Percentiles rank a stretch among this genome's conserved stretches.
These are phyloP conservation scores for Lasiodiplodia theobromae DNA, from an alignment of 2,329 filamentous ascomycete genomes.

Conservation along the genomic window DNA sequence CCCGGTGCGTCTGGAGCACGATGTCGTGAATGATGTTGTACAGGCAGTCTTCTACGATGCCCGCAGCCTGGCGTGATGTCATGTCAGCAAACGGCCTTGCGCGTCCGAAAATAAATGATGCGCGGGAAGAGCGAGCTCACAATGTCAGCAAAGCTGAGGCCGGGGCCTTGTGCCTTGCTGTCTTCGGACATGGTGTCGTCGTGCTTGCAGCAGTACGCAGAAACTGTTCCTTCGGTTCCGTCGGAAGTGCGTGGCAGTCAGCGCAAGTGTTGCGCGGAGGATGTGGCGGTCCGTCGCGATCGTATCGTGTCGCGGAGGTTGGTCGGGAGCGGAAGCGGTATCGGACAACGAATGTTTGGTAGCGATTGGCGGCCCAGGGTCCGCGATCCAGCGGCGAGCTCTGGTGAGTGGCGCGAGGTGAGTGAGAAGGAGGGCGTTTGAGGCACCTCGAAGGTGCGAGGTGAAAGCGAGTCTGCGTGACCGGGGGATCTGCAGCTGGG, in stretches of 20 bases:
- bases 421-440: background rate
- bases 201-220: background rate
- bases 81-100: background rate
- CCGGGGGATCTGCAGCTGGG: slow-evolving; percentile 29
- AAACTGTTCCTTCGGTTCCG: background rate
- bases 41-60: slow-evolving; percentile 75
- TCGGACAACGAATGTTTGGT: slow-evolving; percentile 1
- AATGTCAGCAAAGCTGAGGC: slow-evolving; percentile 26
- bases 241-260: no score
- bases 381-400: background rate
- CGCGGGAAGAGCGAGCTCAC: slow-evolving; percentile 4
- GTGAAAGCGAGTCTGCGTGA: slow-evolving; percentile 23
- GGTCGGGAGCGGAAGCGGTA: slow-evolving; percentile 9
- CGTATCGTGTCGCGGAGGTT: slow-evolving; percentile 1
- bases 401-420: background rate
- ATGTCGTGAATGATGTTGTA: slow-evolving; percentile 80
- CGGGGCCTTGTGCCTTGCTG: slow-evolving; percentile 19
- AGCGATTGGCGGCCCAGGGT: slow-evolving; percentile 5
- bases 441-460: background rate
- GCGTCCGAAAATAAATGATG: background rate
- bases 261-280: slow-evolving; percentile 2
- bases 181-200: slow-evolving; percentile 25
- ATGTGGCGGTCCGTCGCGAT: background rate
- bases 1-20: slow-evolving; percentile 75
- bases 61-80: slow-evolving; percentile 37